Conservation (phyloP, 345 rosid genomes). For the Schrenkiella parvula region DNA sequence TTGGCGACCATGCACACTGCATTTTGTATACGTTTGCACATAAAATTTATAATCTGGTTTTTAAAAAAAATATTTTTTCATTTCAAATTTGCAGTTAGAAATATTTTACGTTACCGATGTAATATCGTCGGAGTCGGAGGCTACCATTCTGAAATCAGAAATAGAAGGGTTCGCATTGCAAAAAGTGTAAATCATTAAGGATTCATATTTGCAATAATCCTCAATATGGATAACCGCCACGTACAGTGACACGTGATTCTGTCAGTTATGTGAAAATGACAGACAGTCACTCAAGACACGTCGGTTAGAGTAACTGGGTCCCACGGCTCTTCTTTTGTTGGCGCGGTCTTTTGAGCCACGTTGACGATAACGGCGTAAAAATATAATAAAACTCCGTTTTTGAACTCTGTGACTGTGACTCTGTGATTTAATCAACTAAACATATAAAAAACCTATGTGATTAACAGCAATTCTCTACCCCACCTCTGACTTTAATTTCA, state of each 20-base stretch:
- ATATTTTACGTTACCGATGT: background rate
- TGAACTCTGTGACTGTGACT: background rate
- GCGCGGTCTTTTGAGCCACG: background rate
- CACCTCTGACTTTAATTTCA: no score
- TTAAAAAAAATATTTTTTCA: background rate
- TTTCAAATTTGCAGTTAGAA: background rate
- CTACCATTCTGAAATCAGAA: background rate
- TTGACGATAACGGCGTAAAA: constrained; percentile 4
- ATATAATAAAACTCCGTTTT: background rate
- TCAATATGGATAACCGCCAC: background rate
- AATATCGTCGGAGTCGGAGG: background rate
- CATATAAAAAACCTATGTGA: no score
- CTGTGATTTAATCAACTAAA: no score
- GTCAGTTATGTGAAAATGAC: constrained; percentile 7
- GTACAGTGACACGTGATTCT: background rate
- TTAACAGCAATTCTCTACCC: no score
- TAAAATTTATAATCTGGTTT: background rate
- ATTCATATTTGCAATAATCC: background rate
- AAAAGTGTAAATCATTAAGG: background rate
- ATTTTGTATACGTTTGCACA: background rate
- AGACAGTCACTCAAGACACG: constrained; percentile 34
- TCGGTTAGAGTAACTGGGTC: constrained; percentile 18
- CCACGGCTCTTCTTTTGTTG: background rate
- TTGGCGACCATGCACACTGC: background rate
- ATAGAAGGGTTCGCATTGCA: background rate